Conservation (phyloP, 192 early-diverging fungal genomes). For the Rhizophagus sp. region DNA sequence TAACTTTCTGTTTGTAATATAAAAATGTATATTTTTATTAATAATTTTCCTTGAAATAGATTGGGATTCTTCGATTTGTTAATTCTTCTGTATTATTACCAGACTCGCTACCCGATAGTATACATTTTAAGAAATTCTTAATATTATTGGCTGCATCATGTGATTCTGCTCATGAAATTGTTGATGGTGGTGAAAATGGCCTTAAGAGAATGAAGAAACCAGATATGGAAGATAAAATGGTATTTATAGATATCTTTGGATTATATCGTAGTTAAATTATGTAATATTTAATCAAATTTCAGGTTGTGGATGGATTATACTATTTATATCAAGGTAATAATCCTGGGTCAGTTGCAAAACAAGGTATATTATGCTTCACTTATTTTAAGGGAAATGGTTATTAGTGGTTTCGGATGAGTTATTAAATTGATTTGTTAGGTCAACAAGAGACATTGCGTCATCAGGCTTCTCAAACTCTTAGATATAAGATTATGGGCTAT, state of each 20-base stretch:
- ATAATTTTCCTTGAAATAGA: constrained; percentile 25
- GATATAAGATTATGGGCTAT: constrained; percentile 61
- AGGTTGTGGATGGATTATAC: constrained; percentile 46
- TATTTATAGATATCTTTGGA: constrained; percentile 35
- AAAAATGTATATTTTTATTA: no score
- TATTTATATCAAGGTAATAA: constrained; percentile 64
- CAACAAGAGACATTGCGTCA: constrained; percentile 37
- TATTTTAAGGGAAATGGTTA: background rate
- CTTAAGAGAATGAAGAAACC: constrained; percentile 68
- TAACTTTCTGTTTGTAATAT: background rate
- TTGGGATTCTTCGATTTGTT: constrained; percentile 48
- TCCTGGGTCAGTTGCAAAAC: constrained; percentile 16
- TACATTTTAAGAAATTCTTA: constrained; percentile 61
- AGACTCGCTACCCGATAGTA: constrained; percentile 32
- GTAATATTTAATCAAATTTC: background rate
- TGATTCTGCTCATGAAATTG: constrained; percentile 72
- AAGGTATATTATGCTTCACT: constrained; percentile 24
- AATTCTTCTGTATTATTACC: constrained; percentile 45
- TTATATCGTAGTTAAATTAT: background rate
- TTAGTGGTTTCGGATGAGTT: background rate
- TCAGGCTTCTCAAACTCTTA: constrained; percentile 56
- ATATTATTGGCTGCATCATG: constrained; percentile 61
- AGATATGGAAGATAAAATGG: constrained; percentile 65
- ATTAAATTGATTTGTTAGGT: constrained; percentile 1
- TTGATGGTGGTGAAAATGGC: constrained; percentile 77